These are phyloP conservation scores for Podospora comata DNA, from an alignment of 495 filamentous ascomycete genomes.

Conservation along the genomic window DNA sequence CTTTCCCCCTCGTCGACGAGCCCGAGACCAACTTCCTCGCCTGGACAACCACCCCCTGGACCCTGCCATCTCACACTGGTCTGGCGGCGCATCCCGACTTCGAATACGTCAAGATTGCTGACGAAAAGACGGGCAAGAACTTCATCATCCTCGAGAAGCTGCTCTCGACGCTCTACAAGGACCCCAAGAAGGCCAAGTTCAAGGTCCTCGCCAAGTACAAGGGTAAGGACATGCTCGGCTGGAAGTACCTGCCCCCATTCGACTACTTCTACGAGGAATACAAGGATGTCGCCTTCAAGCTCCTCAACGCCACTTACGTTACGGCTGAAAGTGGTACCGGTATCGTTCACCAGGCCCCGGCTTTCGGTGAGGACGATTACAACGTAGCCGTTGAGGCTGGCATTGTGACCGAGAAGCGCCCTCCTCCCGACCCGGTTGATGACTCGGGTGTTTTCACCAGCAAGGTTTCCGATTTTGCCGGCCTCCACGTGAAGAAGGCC, in stretches of 20 bases:
- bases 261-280: conserved; percentile 93
- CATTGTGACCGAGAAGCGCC: conserved; percentile 70
- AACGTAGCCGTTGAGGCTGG: conserved; percentile 73
- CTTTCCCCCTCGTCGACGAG: conserved; percentile 78
- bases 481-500: conserved; percentile 89
- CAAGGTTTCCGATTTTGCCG: conserved; percentile 79
- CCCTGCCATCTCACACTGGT: conserved; percentile 77
- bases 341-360: conserved; percentile 92
- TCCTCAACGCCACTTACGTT: conserved; percentile 85
- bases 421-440: conserved; percentile 87
- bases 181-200: conserved; percentile 95
- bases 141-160: conserved; percentile 87
- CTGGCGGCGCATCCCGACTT: conserved; percentile 85
- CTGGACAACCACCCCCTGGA: conserved; percentile 98
- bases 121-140: conserved; percentile 75
- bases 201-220: conserved; percentile 78
- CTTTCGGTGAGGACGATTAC: conserved; percentile 97
- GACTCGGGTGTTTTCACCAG: conserved; percentile 76
- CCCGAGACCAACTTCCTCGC: conserved; percentile 73
- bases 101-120: conserved; percentile 89
- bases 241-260: conserved; percentile 90
- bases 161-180: conserved; percentile 85
- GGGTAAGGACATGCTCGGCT: conserved; percentile 85
- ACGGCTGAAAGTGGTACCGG: conserved; percentile 91
- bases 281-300: conserved; percentile 89